Base-by-base conservation (phyloP, 2,329 filamentous ascomycete genomes). In the Laburnicola sp. region DNA sequence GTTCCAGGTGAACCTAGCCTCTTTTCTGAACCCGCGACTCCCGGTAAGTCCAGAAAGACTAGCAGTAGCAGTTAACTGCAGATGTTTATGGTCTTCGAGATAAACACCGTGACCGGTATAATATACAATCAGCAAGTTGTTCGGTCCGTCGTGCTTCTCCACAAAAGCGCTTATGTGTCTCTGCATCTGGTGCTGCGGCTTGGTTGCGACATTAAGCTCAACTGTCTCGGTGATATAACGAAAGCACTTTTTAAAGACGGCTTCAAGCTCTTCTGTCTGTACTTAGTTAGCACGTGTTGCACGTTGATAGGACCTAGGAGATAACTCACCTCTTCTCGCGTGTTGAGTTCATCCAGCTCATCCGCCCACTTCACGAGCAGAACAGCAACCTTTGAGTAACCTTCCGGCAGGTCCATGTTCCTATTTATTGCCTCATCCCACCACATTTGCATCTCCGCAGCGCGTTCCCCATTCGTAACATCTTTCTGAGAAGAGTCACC, bases 101-200 rank as follows among this genome's bases (percentile, higher is more conserved):
- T 58, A 73, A 0, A 60, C 48, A 10, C 71, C 70, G 49, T 74
- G 72, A 0, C 73, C 73, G 2, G 68, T 74, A 45, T 74, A 75
- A 57, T 74, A 75, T 21, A 75, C 58, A 28, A 74, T 72, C 27
- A 73, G 53, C 3, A 72, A 57, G 35, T 64, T 71, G 40, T 68
- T 58, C 1, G 64, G 61, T 2, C 66, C 68, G 31, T 71, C 62
- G 31, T 71, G 47, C 21, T 64, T 56, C 4, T 57, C 49, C 7
- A 70, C 53, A 46, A 74, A 74, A 0, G 47, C 38, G 39, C 48
- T 58, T 36, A 74, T 38, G n/a, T 64, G 53, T 0, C 44, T 46
- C 25, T 65, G 59, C 11, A 75, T 58, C 42, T 74, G 71, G n/a
- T 64, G 62, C 28, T 74, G 68, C 0, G 70, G 66, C 27, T 69